These are phyloP conservation scores for Zasmidium angulare DNA, from an alignment of 2,329 filamentous ascomycete species.

Conservation along the genomic window DNA sequence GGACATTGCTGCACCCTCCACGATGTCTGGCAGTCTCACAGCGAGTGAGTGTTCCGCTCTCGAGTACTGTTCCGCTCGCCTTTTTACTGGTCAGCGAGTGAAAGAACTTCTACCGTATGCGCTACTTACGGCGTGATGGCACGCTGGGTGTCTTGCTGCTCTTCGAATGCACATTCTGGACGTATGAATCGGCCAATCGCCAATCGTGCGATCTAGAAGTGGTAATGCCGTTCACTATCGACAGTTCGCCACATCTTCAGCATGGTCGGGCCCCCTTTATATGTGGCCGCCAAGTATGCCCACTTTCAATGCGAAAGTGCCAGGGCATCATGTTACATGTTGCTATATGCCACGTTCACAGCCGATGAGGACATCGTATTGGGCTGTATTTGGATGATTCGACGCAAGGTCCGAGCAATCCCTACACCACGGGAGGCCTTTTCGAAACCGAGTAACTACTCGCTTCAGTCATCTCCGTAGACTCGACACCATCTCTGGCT, in stretches of 20 bases:
- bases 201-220: neutral
- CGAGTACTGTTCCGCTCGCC: constrained; percentile 26
- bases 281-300: neutral
- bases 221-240: neutral
- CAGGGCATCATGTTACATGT: neutral
- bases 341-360: neutral
- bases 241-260: no score
- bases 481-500: neutral
- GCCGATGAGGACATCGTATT: no score
- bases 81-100: neutral
- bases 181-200: neutral
- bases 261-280: neutral
- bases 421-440: no score
- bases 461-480: neutral
- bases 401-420: no score
- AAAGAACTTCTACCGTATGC: neutral
- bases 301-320: neutral
- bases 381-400: no score
- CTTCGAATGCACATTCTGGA: constrained; percentile 48
- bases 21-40: constrained; percentile 14
- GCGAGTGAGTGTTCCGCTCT: constrained; percentile 10
- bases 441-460: no score
- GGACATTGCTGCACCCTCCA: constrained; percentile 9
- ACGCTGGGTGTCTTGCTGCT: constrained; percentile 38
- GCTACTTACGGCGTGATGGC: constrained; percentile 22